These are phyloP conservation scores for Colletotrichum aenigma DNA, from an alignment of 2,329 filamentous ascomycete genomes.

Conservation along the genomic window DNA sequence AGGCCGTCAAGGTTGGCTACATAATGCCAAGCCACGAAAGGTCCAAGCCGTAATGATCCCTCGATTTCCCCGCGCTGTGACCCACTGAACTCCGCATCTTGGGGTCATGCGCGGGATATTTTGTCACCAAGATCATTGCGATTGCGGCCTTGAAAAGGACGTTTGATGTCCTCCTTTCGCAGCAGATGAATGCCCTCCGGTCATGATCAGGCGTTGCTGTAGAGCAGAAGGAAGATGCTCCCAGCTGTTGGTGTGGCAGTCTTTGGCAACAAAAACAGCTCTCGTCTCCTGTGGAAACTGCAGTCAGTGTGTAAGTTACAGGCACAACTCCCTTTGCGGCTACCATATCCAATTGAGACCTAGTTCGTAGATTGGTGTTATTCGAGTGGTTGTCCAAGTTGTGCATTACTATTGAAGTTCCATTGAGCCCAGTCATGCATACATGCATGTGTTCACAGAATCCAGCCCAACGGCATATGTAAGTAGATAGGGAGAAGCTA, in stretches of 20 bases:
- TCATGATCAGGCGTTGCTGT: not conserved
- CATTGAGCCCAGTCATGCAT: not conserved
- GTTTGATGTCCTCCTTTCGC: not conserved
- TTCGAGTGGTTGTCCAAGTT: not conserved
- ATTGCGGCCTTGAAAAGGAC: not conserved
- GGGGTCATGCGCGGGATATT: not conserved
- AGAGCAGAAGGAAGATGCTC: not conserved
- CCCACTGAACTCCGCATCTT: slow-evolving; percentile 7
- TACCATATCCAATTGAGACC: not conserved
- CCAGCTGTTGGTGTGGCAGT: not conserved
- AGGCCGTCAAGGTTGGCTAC: rapidly evolving
- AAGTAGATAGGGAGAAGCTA: not conserved
- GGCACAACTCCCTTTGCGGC: not conserved
- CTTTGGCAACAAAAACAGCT: not conserved
- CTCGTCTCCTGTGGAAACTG: not conserved
- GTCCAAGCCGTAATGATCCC: not conserved
- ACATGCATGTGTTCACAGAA: not conserved
- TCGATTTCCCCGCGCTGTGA: not conserved
- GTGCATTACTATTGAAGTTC: not conserved
- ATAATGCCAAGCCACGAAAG: not conserved
- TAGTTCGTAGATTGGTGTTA: not conserved
- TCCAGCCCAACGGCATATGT: not conserved
- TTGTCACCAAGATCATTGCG: not conserved
- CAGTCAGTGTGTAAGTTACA: not conserved
- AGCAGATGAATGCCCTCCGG: not conserved